Conservation (phyloP, 495 filamentous ascomycete species). For the Tuber umbilicatum region DNA sequence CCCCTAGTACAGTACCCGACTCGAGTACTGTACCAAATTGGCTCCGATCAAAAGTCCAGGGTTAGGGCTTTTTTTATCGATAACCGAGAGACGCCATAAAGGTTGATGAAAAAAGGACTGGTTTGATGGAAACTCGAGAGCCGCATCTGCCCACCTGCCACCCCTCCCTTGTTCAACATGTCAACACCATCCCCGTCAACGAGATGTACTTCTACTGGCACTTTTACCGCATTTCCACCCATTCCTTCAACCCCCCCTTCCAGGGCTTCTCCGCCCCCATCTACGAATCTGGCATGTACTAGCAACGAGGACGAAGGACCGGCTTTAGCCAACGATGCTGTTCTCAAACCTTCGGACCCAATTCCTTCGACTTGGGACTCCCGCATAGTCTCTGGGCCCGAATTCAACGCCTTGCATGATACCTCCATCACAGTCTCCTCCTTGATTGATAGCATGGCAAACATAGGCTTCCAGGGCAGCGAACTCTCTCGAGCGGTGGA, state of each 20-base stretch:
- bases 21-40: too few species aligned
- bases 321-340: slow-evolving; percentile 66
- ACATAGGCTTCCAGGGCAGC: slow-evolving; percentile 88
- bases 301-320: slow-evolving; percentile 48
- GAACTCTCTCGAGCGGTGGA: slow-evolving; percentile 73
- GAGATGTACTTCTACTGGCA: neutral
- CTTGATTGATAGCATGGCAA: slow-evolving; percentile 69
- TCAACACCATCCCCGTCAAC: neutral
- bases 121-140: neutral
- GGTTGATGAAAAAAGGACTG: neutral
- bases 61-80: neutral
- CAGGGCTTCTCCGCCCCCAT: neutral
- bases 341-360: slow-evolving; percentile 79
- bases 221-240: neutral
- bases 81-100: neutral
- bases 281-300: neutral
- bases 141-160: neutral
- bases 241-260: neutral
- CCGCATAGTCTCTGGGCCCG: slow-evolving; percentile 72
- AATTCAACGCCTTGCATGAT: slow-evolving; percentile 73
- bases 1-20: too few species aligned
- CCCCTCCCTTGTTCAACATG: neutral
- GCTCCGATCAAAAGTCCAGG: neutral
- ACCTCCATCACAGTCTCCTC: slow-evolving; percentile 76
- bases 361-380: slow-evolving; percentile 59